Conservation (phyloP, 495 filamentous ascomycete genomes). For the Lophium mytilinum region DNA sequence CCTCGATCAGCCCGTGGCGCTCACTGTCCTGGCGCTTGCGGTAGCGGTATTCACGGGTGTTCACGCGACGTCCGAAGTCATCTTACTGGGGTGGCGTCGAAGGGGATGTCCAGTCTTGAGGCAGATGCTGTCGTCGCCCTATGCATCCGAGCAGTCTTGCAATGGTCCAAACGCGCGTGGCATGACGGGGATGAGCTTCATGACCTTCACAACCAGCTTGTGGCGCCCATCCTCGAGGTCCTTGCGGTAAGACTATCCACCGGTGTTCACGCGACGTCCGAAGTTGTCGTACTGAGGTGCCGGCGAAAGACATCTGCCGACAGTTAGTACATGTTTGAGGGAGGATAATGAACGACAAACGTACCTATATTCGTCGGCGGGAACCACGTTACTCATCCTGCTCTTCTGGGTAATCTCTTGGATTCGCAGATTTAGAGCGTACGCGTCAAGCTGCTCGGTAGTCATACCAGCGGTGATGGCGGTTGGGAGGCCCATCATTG, state of each 20-base stretch:
- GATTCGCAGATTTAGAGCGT: slow-evolving; percentile 88
- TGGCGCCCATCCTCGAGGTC: slow-evolving; percentile 95
- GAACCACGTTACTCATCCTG: slow-evolving; percentile 94
- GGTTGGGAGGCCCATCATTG: slow-evolving; percentile 93
- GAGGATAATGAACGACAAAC: too few species aligned
- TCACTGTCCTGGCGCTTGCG: slow-evolving; percentile 96
- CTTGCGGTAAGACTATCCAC: slow-evolving; percentile 95
- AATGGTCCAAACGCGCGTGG: too few species aligned
- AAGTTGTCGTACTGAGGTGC: slow-evolving; percentile 98
- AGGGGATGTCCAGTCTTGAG: too few species aligned
- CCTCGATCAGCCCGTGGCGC: slow-evolving; percentile 88
- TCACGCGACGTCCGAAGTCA: slow-evolving; percentile 96
- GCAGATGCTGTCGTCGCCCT: too few species aligned
- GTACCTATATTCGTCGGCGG: slow-evolving; percentile 61
- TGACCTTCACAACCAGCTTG: slow-evolving; percentile 93
- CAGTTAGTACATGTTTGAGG: too few species aligned
- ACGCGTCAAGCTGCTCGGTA: slow-evolving; percentile 95
- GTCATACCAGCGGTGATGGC: slow-evolving; percentile 96
- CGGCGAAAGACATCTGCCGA: slow-evolving; percentile 78
- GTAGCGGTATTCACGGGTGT: slow-evolving; percentile 95
- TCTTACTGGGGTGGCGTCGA: slow-evolving; percentile 96
- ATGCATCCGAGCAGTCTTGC: too few species aligned
- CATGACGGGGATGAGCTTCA: too few species aligned
- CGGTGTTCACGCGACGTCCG: slow-evolving; percentile 94
- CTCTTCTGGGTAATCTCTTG: slow-evolving; percentile 99